These are phyloP conservation scores for Omphalotus olearius DNA, from an alignment of 1,284 basidiomycete genomes.

Conservation along the genomic window DNA sequence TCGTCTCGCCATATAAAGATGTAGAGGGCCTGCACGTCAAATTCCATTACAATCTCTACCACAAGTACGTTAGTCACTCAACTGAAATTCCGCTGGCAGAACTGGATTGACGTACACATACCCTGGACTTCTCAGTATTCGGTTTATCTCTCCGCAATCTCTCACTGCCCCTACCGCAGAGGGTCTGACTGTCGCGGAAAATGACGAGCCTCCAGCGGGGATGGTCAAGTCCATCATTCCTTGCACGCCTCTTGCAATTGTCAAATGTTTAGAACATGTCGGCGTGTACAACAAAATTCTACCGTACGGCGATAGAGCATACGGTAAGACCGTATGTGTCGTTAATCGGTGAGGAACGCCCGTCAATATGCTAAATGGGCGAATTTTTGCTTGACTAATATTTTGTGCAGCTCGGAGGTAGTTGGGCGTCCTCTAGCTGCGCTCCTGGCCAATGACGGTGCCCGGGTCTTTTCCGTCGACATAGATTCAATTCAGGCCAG, in stretches of 20 bases:
- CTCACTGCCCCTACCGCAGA: constrained; percentile 45
- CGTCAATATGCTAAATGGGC: background rate
- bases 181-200: constrained; percentile 31
- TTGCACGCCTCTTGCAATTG: constrained; percentile 94
- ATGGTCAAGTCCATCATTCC: constrained; percentile 93
- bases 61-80: constrained; percentile 62
- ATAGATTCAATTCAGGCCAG: constrained; percentile 85
- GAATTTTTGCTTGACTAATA: background rate
- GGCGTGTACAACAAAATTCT: constrained; percentile 92
- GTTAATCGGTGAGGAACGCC: constrained; percentile 75
- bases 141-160: constrained; percentile 67
- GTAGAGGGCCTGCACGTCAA: constrained; percentile 97
- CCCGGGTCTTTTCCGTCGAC: constrained; percentile 91
- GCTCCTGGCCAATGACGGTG: constrained; percentile 92
- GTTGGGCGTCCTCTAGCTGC: constrained; percentile 95
- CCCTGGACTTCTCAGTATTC: constrained; percentile 48
- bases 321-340: constrained; percentile 90
- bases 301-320: constrained; percentile 91
- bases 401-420: constrained; percentile 76
- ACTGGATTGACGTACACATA: too few relatives aligned
- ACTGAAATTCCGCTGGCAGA: background rate
- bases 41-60: constrained; percentile 95
- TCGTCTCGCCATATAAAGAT: constrained; percentile 94
- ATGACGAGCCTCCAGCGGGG: constrained; percentile 70
- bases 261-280: constrained; percentile 88